Evolutionary conservation across 2,329 filamentous ascomycete species (phyloP), one percentile per base, ranked within the genome.

Genomic region (Penicillium sp.): DNA sequence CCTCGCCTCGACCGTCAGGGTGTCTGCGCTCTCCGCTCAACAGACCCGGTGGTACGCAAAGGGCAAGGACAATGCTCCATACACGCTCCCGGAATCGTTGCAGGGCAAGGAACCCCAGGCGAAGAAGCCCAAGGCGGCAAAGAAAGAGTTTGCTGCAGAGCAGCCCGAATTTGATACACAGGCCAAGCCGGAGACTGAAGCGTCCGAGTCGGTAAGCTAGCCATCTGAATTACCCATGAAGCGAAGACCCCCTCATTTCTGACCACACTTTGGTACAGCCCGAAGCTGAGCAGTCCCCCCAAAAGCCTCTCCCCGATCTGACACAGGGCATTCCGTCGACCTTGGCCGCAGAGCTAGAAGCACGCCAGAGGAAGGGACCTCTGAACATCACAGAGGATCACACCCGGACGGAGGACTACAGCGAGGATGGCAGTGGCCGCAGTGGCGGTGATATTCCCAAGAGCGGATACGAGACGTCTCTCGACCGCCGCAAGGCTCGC

Each of bases 251-350:
- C 20, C 17, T 35, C 47, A 56, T 20, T 53, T 67, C 58, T 63
- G 28, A 55, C 31, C 35, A 31, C 47, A n/a, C 39, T 34, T 17
- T 45, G 15, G 5, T 58, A 15, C 74, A 81, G 68, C 69, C 74
- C 38, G 71, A 76, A 67, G 64, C 73, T 31, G 71, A 73, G 47
- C 62, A 71, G 43, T 62, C 64, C 31, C 81, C 86, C 25, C 82
- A 85, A 54, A 84, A 88, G 69, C 88, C 91, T 55, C 85, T 97
- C 12, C 94, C 94, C 55, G 93, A 98, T 73, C 83, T 98, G 47
- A 95, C 92, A n/a, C 89, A 94, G 71, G 94, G 94, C 64, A 96
- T 98, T 63, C 94, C 94, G 0, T 96, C 93, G 1, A 96, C 93
- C 0, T 84, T 97, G 57, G 90, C 89, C 58, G 88, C 88, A 60